phyloP scores from a whole-genome alignment of 192 early-diverging fungal species.

The Jimgerdemannia flammicorona region DNA sequence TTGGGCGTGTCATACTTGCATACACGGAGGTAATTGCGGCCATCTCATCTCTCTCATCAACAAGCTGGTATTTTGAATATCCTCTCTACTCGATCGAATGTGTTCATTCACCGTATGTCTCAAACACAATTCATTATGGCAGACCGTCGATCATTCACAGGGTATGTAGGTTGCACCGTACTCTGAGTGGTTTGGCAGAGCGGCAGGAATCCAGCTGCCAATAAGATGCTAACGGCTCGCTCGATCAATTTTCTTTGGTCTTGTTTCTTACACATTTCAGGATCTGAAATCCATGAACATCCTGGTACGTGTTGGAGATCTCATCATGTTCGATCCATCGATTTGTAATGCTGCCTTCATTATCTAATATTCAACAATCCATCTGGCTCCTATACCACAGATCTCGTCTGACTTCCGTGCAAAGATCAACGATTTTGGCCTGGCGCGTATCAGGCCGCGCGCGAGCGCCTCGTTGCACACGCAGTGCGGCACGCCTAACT shows the following conservation, averaged over 20 bases:
- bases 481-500: constrained; percentile 76
- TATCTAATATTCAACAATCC: neutral
- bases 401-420: constrained; percentile 58
- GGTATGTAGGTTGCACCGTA: constrained; percentile 20
- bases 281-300: constrained; percentile 81
- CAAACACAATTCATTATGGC: neutral
- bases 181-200: neutral
- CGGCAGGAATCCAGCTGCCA: too few relatives aligned
- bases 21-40: constrained; percentile 37
- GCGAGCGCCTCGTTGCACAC: constrained; percentile 70
- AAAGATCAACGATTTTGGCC: constrained; percentile 81
- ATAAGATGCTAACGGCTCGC: neutral
- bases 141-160: constrained; percentile 72
- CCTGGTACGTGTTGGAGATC: constrained; percentile 27
- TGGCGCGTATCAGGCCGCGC: constrained; percentile 68
- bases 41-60: neutral
- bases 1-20: constrained; percentile 69
- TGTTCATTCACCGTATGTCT: too few relatives aligned
- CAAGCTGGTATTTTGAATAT: neutral
- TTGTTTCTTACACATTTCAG: constrained; percentile 16
- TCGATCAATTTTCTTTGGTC: neutral
- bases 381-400: constrained; percentile 8
- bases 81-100: too few relatives aligned
- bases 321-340: neutral
- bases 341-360: neutral